These are phyloP conservation scores for Candida pini DNA, from an alignment of 805 yeast species.

Conservation along the genomic window DNA sequence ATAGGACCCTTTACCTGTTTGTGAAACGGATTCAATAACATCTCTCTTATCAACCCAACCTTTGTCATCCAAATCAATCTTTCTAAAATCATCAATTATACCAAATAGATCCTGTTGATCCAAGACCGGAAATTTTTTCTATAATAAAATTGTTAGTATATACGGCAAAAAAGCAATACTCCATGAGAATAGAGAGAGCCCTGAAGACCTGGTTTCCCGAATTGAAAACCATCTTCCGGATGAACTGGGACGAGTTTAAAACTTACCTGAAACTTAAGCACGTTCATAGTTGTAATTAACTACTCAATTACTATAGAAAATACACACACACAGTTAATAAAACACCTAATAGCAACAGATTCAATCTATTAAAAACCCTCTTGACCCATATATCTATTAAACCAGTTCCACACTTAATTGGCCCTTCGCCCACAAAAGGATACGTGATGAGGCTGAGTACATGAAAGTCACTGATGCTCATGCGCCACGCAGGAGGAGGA, in stretches of 20 bases:
- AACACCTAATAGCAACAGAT: no score
- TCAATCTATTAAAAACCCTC: no score
- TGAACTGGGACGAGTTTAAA: neutral
- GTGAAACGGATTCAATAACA: conserved; percentile 77
- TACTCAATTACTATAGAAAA: neutral
- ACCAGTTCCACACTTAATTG: no score
- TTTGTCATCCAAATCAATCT: conserved; percentile 81
- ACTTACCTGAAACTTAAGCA: conserved; percentile 55
- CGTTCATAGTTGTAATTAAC: conserved; percentile 53
- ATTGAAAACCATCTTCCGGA: neutral
- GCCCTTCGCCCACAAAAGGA: no score
- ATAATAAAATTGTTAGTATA: no score
- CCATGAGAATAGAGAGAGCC: no score
- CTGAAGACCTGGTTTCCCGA: no score
- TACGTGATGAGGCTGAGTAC: no score
- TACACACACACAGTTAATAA: neutral
- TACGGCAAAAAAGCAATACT: no score
- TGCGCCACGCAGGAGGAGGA: no score
- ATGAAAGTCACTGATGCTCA: no score
- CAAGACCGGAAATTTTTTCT: conserved; percentile 81
- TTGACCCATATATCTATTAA: no score
- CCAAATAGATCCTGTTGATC: conserved; percentile 82
- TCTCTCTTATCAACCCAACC: conserved; percentile 94
- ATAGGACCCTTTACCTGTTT: conserved; percentile 74
- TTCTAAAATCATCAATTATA: conserved; percentile 81